These are phyloP conservation scores for Lachancea kluyveri DNA, from an alignment of 805 yeast genomes.

Conservation along the genomic window DNA sequence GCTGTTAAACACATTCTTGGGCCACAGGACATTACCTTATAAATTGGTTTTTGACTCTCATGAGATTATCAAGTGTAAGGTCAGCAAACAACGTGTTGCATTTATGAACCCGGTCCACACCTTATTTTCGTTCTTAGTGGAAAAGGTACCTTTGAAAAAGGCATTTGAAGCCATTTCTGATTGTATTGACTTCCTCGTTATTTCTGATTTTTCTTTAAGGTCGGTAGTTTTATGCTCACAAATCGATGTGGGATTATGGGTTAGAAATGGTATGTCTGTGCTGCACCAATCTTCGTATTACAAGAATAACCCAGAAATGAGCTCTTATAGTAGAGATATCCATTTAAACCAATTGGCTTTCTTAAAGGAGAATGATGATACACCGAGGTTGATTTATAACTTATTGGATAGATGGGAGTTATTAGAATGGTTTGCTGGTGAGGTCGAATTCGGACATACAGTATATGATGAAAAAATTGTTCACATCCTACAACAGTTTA, in stretches of 20 bases:
- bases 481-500: slow-evolving; percentile 71
- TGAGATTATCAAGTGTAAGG: slow-evolving; percentile 33
- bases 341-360: slow-evolving; percentile 60
- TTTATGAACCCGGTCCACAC: slow-evolving; percentile 57
- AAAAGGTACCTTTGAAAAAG: slow-evolving; percentile 20
- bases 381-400: slow-evolving; percentile 50
- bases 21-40: slow-evolving; percentile 20
- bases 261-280: slow-evolving; percentile 59
- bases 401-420: slow-evolving; percentile 58
- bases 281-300: slow-evolving; percentile 47
- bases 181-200: slow-evolving; percentile 35
- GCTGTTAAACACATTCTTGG: slow-evolving; percentile 29
- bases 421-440: slow-evolving; percentile 40
- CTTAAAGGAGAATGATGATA: slow-evolving; percentile 44
- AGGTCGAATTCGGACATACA: slow-evolving; percentile 33
- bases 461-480: slow-evolving; percentile 43
- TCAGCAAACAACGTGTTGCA: slow-evolving; percentile 46
- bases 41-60: slow-evolving; percentile 21
- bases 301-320: slow-evolving; percentile 38
- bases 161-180: slow-evolving; percentile 19
- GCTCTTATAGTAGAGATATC: slow-evolving; percentile 69
- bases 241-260: slow-evolving; percentile 62
- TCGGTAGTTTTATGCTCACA: slow-evolving; percentile 58
- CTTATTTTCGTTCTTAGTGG: slow-evolving; percentile 39
- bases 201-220: slow-evolving; percentile 54